Base-by-base conservation (phyloP, 2,329 filamentous ascomycete species). In the Exophiala xenobiotica region DNA sequence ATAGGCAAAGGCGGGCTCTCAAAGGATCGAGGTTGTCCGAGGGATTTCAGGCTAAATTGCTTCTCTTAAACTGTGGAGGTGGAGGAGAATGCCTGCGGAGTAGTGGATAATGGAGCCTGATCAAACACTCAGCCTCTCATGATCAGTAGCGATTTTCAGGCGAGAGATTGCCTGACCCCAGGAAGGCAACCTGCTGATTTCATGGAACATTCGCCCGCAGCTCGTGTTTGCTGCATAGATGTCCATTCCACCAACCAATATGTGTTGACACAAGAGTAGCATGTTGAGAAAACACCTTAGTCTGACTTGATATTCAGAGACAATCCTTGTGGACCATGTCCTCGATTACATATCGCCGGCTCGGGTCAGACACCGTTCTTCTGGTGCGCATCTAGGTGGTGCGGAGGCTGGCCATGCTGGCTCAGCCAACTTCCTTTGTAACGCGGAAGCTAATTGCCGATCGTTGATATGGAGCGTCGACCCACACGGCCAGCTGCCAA, bases 361-460 rank as follows among this genome's bases (percentile, higher is more conserved):
- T 31, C 27, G 11, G 1, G 31, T 35, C 31, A 35, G 31, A 35
- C 31, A 16, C 31, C 31, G 31, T 35, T 35, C n/a, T 16, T 35
- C 18, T 14, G n/a, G n/a, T n/a, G n/a, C n/a, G n/a, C n/a, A n/a
- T n/a, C n/a, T n/a, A n/a, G n/a, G n/a, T n/a, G 8, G 8, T 35
- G 31, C 31, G 31, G 31, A 35, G 31, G 31, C 8, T 35, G 31
- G 7, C 11, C n/a, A 35, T 3, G 19, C 23, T 27, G 40, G n/a
- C n/a, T 43, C n/a, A 22, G 22, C 40, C 19, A 35, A 16, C 11
- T 35, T 35, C 49, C 8, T 41, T 51, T 51, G 46, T 18, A 42
- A 31, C 23, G 50, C 59, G 29, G 43, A 56, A 43, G 59, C 56
- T 51, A 43, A 38, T 31, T 47, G 50, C 50, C 50, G 40, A 49